phyloP scores from a whole-genome alignment of 371 early-diverging fungal genomes.

The Haplosporangium sp. region DNA sequence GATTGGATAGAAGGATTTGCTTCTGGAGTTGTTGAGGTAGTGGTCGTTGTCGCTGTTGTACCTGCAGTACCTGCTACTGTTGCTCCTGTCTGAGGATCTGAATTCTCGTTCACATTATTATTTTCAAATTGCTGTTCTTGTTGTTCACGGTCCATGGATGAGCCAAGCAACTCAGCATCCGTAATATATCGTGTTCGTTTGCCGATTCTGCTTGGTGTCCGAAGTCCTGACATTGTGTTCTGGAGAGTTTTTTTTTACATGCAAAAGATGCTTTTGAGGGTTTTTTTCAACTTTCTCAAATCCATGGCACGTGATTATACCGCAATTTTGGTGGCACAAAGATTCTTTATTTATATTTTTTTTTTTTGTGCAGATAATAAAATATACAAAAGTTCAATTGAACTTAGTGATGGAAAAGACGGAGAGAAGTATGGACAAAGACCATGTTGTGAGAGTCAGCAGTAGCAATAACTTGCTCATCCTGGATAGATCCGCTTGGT shows the following conservation, averaged over 20 bases:
- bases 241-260: neutral
- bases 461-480: conserved; percentile 83
- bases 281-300: too few relatives aligned
- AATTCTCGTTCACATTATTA: neutral
- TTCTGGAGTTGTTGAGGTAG: neutral
- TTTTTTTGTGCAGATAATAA: neutral
- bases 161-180: neutral
- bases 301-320: too few relatives aligned
- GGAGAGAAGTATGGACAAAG: conserved; percentile 83
- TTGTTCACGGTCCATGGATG: neutral
- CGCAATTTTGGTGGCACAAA: neutral
- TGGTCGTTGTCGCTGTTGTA: too few relatives aligned
- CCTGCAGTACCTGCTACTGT: neutral
- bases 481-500: conserved; percentile 92
- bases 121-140: neutral
- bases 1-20: conserved; percentile 3
- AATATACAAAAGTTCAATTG: conserved; percentile 1
- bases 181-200: conserved; percentile 21
- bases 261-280: too few relatives aligned
- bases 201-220: conserved; percentile 24
- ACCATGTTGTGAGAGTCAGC: conserved; percentile 89
- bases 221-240: neutral
- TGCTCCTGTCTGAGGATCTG: conserved; percentile 2
- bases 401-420: conserved; percentile 95
- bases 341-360: neutral